Conservation (phyloP, 1,284 basidiomycete species). For the Xerocomus cyaneibrunnescens region DNA sequence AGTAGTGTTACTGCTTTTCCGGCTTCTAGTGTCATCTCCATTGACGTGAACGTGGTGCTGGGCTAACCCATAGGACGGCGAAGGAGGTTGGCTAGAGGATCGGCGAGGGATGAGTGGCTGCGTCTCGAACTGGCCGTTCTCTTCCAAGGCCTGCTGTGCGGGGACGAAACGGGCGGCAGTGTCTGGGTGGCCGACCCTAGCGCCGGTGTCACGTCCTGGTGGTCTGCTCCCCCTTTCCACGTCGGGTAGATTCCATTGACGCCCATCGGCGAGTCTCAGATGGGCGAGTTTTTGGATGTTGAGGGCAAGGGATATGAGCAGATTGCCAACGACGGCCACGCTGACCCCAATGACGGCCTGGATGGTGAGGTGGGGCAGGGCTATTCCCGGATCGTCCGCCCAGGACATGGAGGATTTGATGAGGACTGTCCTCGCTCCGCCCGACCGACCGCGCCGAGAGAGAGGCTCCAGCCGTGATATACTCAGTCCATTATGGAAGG, state of each 20-base stretch:
- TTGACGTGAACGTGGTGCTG: constrained; percentile 3
- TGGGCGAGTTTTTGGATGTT: constrained; percentile 94
- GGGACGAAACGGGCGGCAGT: constrained; percentile 1
- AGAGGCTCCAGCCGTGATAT: background rate
- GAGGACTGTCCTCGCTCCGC: background rate
- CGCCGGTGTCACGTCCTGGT: background rate
- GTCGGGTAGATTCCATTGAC: constrained; percentile 16
- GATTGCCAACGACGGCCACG: constrained; percentile 82
- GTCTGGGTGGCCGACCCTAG: constrained; percentile 5
- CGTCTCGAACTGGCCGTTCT: constrained; percentile 19
- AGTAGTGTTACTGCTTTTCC: constrained; percentile 23
- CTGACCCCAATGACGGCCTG: constrained; percentile 77
- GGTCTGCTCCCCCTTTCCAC: constrained; percentile 16
- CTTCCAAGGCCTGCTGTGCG: constrained; percentile 13
- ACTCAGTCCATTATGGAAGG: constrained; percentile 1
- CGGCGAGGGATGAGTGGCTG: constrained; percentile 32
- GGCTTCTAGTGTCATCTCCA: constrained; percentile 29
- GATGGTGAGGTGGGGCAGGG: constrained; percentile 57
- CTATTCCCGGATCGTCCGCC: constrained; percentile 35
- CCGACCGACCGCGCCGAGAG: background rate
- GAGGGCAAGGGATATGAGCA: constrained; percentile 87
- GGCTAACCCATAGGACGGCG: constrained; percentile 20
- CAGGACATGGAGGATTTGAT: constrained; percentile 20
- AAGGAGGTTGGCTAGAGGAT: constrained; percentile 21
- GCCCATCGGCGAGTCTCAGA: constrained; percentile 57